A percentile compares a stretch with the other conserved stretches of the same genome.
These are phyloP conservation scores for Neoboletus magnificus DNA, from an alignment of 768 basidiomycete genomes.

Conservation along the genomic window DNA sequence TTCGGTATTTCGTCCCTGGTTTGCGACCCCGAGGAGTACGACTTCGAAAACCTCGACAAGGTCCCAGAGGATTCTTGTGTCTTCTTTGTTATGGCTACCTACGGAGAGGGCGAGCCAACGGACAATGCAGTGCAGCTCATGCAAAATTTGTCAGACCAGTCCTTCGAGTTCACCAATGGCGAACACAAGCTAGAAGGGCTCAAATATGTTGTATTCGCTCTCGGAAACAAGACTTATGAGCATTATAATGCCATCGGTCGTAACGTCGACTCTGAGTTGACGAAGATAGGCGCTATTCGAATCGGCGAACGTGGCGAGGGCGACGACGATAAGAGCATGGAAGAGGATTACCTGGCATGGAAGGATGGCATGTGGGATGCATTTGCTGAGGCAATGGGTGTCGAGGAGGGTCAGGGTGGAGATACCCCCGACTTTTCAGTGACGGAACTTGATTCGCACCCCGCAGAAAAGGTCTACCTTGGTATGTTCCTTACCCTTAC, in stretches of 20 bases:
- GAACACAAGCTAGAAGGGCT: slow-evolving; percentile 73
- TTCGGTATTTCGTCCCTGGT: slow-evolving; percentile 95
- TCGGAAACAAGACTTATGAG: slow-evolving; percentile 93
- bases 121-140: slow-evolving; percentile 95
- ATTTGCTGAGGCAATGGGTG: slow-evolving; percentile 75
- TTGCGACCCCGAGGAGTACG: slow-evolving; percentile 98
- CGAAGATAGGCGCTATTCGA: slow-evolving; percentile 76
- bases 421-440: slow-evolving; percentile 94
- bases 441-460: slow-evolving; percentile 71
- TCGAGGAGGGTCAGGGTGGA: slow-evolving; percentile 95
- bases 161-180: slow-evolving; percentile 84
- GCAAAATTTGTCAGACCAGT: slow-evolving; percentile 85
- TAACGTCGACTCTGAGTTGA: slow-evolving; percentile 68
- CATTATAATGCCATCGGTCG: slow-evolving; percentile 92
- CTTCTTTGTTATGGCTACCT: slow-evolving; percentile 97
- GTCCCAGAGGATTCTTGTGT: slow-evolving; percentile 83
- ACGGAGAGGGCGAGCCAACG: slow-evolving; percentile 98
- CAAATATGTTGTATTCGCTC: slow-evolving; percentile 92
- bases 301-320: slow-evolving; percentile 93
- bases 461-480: slow-evolving; percentile 88
- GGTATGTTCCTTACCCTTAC: slow-evolving; percentile 47
- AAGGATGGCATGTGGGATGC: slow-evolving; percentile 97
- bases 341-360: slow-evolving; percentile 99
- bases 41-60: slow-evolving; percentile 93
- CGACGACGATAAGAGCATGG: slow-evolving; percentile 99